These are phyloP conservation scores for Phytophthora tubulina DNA, from an alignment of 352 stramenopile genomes.

Conservation along the genomic window DNA sequence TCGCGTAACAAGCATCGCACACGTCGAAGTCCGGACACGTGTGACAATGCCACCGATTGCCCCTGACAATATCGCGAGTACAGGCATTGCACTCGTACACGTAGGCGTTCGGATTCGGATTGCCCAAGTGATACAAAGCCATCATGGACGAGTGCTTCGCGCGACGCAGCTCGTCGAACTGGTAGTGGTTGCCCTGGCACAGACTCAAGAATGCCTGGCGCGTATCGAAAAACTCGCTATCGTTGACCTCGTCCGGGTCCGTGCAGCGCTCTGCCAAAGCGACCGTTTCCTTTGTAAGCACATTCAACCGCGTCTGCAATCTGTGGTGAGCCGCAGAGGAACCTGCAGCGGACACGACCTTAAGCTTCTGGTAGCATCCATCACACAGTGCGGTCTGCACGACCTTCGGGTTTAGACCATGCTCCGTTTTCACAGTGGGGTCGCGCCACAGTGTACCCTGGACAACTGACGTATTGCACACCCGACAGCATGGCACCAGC, in stretches of 20 bases:
- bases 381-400: slow-evolving; percentile 85
- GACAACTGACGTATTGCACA: slow-evolving; percentile 84
- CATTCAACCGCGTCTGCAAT: slow-evolving; percentile 60
- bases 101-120: slow-evolving; percentile 92
- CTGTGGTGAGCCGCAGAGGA: slow-evolving; percentile 51
- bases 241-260: slow-evolving; percentile 85
- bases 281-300: slow-evolving; percentile 64
- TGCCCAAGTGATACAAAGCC: slow-evolving; percentile 98
- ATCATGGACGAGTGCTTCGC: slow-evolving; percentile 99
- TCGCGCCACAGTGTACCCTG: slow-evolving; percentile 77
- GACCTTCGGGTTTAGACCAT: slow-evolving; percentile 68
- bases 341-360: slow-evolving; percentile 40
- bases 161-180: slow-evolving; percentile 98
- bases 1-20: slow-evolving; percentile 88
- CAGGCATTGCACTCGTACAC: slow-evolving; percentile 91
- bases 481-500: slow-evolving; percentile 81
- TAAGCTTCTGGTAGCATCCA: slow-evolving; percentile 79
- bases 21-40: slow-evolving; percentile 91
- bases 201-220: slow-evolving; percentile 98
- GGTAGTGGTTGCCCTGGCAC: slow-evolving; percentile 98
- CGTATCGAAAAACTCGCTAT: slow-evolving; percentile 96
- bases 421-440: slow-evolving; percentile 66
- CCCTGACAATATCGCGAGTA: slow-evolving; percentile 81
- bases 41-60: slow-evolving; percentile 92
- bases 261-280: slow-evolving; percentile 77